These are phyloP conservation scores for Boletus fagicola DNA, from an alignment of 768 basidiomycete species.

Conservation along the genomic window DNA sequence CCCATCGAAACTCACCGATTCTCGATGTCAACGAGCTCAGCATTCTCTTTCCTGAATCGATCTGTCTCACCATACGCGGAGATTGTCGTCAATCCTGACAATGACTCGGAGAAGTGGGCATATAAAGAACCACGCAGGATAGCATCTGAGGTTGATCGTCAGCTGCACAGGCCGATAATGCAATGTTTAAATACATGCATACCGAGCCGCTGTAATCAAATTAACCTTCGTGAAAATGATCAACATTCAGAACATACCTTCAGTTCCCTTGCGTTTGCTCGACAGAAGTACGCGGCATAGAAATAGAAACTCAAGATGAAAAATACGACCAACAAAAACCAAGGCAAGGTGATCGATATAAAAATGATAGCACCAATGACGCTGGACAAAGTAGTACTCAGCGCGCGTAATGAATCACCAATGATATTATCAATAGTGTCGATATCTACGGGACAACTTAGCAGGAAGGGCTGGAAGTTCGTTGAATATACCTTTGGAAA, in stretches of 20 bases:
- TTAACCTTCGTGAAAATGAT: not conserved
- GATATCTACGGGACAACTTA: constrained; percentile 44
- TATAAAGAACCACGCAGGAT: constrained; percentile 85
- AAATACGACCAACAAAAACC: constrained; percentile 77
- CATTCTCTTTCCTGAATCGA: constrained; percentile 75
- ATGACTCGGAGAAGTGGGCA: constrained; percentile 88
- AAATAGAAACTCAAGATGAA: constrained; percentile 60
- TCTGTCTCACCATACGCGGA: constrained; percentile 80
- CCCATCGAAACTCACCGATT: constrained; percentile 53
- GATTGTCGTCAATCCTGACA: constrained; percentile 84
- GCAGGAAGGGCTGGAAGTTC: not conserved
- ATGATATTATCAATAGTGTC: constrained; percentile 79
- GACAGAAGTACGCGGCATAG: constrained; percentile 79
- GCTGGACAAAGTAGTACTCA: constrained; percentile 56
- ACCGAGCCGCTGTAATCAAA: constrained; percentile 51
- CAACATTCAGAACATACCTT: constrained; percentile 47
- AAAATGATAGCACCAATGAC: constrained; percentile 78
- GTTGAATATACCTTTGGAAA: constrained; percentile 61
- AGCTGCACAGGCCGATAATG: not conserved
- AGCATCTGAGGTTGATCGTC: constrained; percentile 49
- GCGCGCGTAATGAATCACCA: constrained; percentile 75
- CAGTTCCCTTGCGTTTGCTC: constrained; percentile 80
- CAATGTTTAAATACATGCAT: constrained; percentile 10
- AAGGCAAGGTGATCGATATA: constrained; percentile 74
- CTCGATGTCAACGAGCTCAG: constrained; percentile 73